These are phyloP conservation scores for Pachysandra terminalis DNA, from an alignment of 164 flowering plant genomes.

Conservation along the genomic window DNA sequence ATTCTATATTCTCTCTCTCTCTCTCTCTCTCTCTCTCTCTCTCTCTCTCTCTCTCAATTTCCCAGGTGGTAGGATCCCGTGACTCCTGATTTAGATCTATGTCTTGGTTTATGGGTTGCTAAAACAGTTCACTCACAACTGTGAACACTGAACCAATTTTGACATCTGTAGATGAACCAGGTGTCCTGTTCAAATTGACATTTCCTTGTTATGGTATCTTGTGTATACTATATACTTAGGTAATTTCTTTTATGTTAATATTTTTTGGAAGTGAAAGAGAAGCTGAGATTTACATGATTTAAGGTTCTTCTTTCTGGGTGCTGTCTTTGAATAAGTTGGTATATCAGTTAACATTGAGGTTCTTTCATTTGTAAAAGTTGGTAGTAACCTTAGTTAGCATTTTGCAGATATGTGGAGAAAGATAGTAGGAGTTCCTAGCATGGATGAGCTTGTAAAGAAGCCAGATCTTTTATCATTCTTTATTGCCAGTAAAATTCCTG, in stretches of 20 bases:
- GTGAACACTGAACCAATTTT: background rate
- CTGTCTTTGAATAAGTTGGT: background rate
- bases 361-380: background rate
- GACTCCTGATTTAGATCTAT: background rate
- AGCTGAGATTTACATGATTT: too few species aligned
- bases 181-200: too few species aligned
- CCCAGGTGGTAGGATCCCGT: background rate
- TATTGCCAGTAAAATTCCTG: conserved; percentile 86
- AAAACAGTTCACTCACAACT: background rate
- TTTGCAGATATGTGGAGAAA: conserved; percentile 90
- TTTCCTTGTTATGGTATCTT: too few species aligned
- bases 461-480: conserved; percentile 82
- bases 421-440: conserved; percentile 62
- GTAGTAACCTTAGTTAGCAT: conserved; percentile 6
- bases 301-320: background rate
- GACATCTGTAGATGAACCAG: too few species aligned
- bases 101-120: background rate
- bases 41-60: background rate
- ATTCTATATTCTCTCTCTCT: too few species aligned
- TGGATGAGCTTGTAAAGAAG: conserved; percentile 64
- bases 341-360: background rate
- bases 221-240: too few species aligned
- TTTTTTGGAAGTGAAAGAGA: too few species aligned
- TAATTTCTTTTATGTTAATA: too few species aligned
- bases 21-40: background rate